Evolutionary conservation across 2,329 filamentous ascomycete genomes (phyloP), one percentile per base, ranked within the genome.

Genomic region (Nemania sp.): DNA sequence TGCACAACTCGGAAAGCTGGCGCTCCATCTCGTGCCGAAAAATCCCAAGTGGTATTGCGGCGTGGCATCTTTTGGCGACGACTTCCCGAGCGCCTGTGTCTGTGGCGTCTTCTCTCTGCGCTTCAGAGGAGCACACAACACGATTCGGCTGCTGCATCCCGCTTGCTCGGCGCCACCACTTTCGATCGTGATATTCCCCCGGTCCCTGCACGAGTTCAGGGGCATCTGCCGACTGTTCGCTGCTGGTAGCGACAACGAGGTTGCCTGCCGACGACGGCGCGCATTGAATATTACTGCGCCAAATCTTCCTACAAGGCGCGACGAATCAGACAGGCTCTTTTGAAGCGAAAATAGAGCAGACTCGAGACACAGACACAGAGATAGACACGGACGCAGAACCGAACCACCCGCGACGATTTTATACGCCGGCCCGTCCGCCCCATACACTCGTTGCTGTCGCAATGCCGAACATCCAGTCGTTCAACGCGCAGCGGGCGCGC

Each of bases 401-500:
- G n/a, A 3, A 17, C 23, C 12, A 8, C 9, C 40, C 11, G 37
- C 40, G 23, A 28, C n/a, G n/a, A n/a, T n/a, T n/a, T n/a, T n/a
- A n/a, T n/a, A n/a, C n/a, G 36, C 28, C 5, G 28, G 4, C 9
- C 28, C 9, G n/a, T 31, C 28, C 28, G 28, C 36, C 9, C 36
- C 45, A 17, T 26, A 5, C 24, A 6, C 15, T 26, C 37, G 6
- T 22, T n/a, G 12, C 17, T 12, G 11, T 14, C 15, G 71, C 66
- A 53, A 69, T 73, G 63, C 65, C 67, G 37, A 66, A 61, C 30
- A 59, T 71, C 68, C 79, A 68, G 62, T 79, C 64, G 52, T 86
- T 95, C 73, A 92, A 86, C 73, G 83, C 87, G 26, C 72, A 80
- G 57, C 85, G 90, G 63, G 80, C 91, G 64, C 87, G 90, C 61